phyloP scores from a whole-genome alignment of 2,329 filamentous ascomycete genomes.

The Aureobasidium mangrovei region DNA sequence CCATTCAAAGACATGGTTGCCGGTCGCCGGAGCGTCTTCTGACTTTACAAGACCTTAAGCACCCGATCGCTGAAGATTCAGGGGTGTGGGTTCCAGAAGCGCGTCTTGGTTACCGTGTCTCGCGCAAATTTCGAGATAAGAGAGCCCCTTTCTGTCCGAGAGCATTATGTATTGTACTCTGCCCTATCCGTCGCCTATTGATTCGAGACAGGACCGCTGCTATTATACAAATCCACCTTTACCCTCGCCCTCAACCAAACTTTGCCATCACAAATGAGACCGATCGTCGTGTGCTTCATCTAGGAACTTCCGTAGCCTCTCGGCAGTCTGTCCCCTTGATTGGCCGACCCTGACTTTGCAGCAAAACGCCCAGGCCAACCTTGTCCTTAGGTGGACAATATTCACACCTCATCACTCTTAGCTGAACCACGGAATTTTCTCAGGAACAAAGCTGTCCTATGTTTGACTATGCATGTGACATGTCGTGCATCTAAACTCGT shows the following conservation, averaged over 20 bases:
- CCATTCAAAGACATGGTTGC: constrained; percentile 86
- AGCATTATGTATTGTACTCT: constrained; percentile 4
- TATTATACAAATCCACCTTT: constrained; percentile 4
- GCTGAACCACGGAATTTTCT: constrained; percentile 8
- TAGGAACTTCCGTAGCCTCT: constrained; percentile 11
- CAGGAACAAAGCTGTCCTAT: constrained; percentile 6
- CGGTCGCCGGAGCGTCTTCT: constrained; percentile 3
- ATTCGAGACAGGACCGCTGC: constrained; percentile 8
- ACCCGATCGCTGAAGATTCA: background rate
- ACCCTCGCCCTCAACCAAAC: constrained; percentile 4
- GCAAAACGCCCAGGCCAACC: constrained; percentile 5
- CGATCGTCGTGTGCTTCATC: constrained; percentile 9
- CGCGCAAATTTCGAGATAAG: constrained; percentile 12
- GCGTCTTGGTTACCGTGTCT: constrained; percentile 9
- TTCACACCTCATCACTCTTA: background rate
- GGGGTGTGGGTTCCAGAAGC: constrained; percentile 4
- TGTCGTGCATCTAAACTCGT: background rate
- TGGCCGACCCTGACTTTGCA: constrained; percentile 10
- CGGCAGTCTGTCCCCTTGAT: constrained; percentile 6
- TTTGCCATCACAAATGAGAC: constrained; percentile 7
- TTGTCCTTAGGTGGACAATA: background rate
- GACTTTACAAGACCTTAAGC: background rate
- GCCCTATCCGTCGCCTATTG: background rate
- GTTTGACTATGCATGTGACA: constrained; percentile 1
- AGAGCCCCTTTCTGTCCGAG: constrained; percentile 6